Conservation (phyloP, 495 filamentous ascomycete genomes). For the Astrothelium macrocarpum region DNA sequence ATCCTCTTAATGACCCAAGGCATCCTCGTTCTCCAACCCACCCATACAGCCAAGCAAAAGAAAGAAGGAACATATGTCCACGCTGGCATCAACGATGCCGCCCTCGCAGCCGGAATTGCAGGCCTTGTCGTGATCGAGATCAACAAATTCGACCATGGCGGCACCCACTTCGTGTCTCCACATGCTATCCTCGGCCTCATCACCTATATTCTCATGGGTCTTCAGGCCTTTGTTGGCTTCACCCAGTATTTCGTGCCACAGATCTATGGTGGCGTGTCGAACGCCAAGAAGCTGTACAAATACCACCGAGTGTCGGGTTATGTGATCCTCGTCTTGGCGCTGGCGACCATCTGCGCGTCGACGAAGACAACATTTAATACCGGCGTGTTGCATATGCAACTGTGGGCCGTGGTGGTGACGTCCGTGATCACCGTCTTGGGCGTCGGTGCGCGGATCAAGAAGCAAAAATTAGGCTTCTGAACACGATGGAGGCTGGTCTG, state of each 20-base stretch:
- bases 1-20: conserved; percentile 66
- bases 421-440: conserved; percentile 55
- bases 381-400: conserved; percentile 51
- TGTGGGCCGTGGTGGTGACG: conserved; percentile 60
- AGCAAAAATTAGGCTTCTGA: conserved; percentile 64
- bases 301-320: conserved; percentile 82
- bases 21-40: conserved; percentile 81
- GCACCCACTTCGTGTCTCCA: conserved; percentile 60
- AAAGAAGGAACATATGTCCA: conserved; percentile 60
- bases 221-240: conserved; percentile 70
- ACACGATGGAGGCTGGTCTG: not conserved
- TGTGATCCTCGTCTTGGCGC: conserved; percentile 53
- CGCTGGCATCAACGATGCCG: conserved; percentile 53
- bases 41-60: conserved; percentile 65
- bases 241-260: conserved; percentile 63
- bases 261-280: conserved; percentile 67
- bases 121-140: conserved; percentile 71
- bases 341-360: conserved; percentile 66
- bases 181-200: conserved; percentile 73
- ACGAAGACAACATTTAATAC: conserved; percentile 63
- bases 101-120: conserved; percentile 49
- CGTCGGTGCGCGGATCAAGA: conserved; percentile 66
- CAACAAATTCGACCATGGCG: conserved; percentile 58
- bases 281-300: conserved; percentile 76
- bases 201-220: conserved; percentile 58